Evolutionary conservation across 2,329 filamentous ascomycete genomes (phyloP).

Genomic region (Fusarium tricinctum): DNA sequence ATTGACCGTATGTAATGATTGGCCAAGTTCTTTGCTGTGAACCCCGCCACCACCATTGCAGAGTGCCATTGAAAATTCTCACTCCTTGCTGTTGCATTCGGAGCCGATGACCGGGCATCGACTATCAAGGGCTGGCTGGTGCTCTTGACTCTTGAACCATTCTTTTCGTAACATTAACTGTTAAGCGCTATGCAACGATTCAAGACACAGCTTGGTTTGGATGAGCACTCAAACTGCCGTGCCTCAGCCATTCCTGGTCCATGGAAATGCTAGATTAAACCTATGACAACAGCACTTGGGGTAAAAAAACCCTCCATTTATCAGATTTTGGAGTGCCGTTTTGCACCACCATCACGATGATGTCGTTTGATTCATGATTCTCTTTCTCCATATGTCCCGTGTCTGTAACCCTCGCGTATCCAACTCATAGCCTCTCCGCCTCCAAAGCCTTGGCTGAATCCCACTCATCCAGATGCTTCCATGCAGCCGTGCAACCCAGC

Average conservation of each 20-base stretch:
- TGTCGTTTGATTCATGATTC: background rate
- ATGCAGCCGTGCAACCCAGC: conserved; percentile 29
- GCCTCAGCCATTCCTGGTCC: background rate
- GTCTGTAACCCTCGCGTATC: conserved; percentile 3
- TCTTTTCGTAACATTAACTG: conserved; percentile 43
- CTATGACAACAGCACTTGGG: background rate
- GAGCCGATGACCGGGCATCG: conserved; percentile 46
- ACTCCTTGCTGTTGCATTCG: conserved; percentile 25
- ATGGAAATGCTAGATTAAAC: background rate
- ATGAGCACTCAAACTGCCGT: conserved; percentile 8
- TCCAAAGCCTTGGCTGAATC: conserved; percentile 10
- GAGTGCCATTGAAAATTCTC: conserved; percentile 41
- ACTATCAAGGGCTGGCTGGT: conserved; percentile 6
- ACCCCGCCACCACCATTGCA: conserved; percentile 41
- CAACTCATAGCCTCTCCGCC: conserved; percentile 9
- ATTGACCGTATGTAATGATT: conserved; percentile 38
- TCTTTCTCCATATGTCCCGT: background rate
- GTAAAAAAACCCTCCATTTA: background rate
- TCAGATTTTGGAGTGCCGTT: background rate
- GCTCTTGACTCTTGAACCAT: conserved; percentile 10
- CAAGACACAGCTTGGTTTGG: conserved; percentile 17
- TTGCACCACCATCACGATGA: background rate
- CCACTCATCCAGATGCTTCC: conserved; percentile 38
- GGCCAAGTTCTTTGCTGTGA: conserved; percentile 14
- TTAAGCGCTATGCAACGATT: conserved; percentile 28